Evolutionary conservation across 2,329 filamentous ascomycete genomes (phyloP).

Genomic region (Scedosporium aurantiacum): DNA sequence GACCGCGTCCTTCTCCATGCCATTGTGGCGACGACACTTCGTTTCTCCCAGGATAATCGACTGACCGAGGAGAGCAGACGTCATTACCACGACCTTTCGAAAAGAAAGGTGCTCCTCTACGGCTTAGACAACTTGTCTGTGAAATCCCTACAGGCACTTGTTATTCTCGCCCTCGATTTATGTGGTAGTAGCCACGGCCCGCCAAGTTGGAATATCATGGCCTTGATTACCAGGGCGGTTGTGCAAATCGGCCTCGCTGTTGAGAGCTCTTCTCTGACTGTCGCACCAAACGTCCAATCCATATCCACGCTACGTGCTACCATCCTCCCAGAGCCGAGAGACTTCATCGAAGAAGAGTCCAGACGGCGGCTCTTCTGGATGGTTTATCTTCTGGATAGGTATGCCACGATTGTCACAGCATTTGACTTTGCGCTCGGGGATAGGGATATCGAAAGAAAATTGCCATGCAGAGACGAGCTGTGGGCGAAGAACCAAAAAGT

Average conservation of each 20-base stretch:
- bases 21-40: conserved; percentile 77
- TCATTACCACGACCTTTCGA: conserved; percentile 69
- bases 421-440: conserved; percentile 88
- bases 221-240: conserved; percentile 76
- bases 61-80: conserved; percentile 62
- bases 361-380: conserved; percentile 84
- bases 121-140: conserved; percentile 85
- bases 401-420: conserved; percentile 80
- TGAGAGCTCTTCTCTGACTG: conserved; percentile 67
- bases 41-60: conserved; percentile 68
- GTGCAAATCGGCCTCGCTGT: conserved; percentile 80
- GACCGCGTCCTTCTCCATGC: conserved; percentile 77
- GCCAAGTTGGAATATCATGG: conserved; percentile 84
- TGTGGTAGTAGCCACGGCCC: conserved; percentile 82
- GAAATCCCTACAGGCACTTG: conserved; percentile 74
- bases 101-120: conserved; percentile 77
- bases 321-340: conserved; percentile 69
- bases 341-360: conserved; percentile 85
- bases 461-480: conserved; percentile 79
- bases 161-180: conserved; percentile 76
- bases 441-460: conserved; percentile 74
- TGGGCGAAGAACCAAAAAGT: conserved; percentile 77
- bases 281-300: conserved; percentile 69
- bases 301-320: conserved; percentile 84
- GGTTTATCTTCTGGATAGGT: conserved; percentile 81